A percentile compares a stretch with the other conserved stretches of the same genome.
phyloP scores from a whole-genome alignment of 805 yeast species.

The Candida ortonii region DNA sequence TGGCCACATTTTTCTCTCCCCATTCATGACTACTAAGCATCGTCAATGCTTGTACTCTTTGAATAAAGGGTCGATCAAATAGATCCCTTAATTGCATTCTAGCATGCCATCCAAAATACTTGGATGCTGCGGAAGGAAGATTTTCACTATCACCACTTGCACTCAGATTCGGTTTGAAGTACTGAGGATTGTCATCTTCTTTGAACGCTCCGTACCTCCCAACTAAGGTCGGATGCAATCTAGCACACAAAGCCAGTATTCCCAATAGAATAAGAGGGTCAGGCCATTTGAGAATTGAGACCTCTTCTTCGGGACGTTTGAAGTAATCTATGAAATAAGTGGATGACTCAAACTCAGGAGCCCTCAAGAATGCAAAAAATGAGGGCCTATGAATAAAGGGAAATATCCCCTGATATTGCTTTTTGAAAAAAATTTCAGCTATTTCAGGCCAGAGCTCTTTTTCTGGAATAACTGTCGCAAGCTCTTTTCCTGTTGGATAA shows the following conservation, averaged over 20 bases:
- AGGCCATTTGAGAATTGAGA: constrained; percentile 14
- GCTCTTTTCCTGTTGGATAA: constrained; percentile 6
- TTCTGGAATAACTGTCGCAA: constrained; percentile 10
- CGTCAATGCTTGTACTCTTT: constrained; percentile 36
- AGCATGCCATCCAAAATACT: constrained; percentile 40
- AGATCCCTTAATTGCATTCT: constrained; percentile 31
- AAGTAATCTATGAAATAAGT: constrained; percentile 12
- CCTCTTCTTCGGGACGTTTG: constrained; percentile 5
- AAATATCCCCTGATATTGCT: constrained; percentile 17
- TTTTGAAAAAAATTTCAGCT: constrained; percentile 12
- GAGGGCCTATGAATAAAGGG: constrained; percentile 16
- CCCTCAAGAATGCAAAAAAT: constrained; percentile 9
- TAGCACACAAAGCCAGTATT: constrained; percentile 35
- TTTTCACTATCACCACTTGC: too few relatives aligned
- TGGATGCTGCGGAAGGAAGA: constrained; percentile 36
- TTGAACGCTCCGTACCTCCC: constrained; percentile 34
- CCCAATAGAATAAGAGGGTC: constrained; percentile 35
- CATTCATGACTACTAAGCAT: constrained; percentile 40
- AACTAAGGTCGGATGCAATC: constrained; percentile 34
- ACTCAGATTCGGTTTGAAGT: too few relatives aligned
- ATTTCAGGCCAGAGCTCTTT: constrained; percentile 13
- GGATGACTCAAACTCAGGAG: constrained; percentile 11
- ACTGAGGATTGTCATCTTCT: constrained; percentile 29
- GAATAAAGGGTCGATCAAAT: constrained; percentile 39
- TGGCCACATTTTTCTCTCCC: constrained; percentile 38